Evolutionary conservation across 2,329 filamentous ascomycete genomes (phyloP).

Genomic region (Ophioceras dolichostomum): DNA sequence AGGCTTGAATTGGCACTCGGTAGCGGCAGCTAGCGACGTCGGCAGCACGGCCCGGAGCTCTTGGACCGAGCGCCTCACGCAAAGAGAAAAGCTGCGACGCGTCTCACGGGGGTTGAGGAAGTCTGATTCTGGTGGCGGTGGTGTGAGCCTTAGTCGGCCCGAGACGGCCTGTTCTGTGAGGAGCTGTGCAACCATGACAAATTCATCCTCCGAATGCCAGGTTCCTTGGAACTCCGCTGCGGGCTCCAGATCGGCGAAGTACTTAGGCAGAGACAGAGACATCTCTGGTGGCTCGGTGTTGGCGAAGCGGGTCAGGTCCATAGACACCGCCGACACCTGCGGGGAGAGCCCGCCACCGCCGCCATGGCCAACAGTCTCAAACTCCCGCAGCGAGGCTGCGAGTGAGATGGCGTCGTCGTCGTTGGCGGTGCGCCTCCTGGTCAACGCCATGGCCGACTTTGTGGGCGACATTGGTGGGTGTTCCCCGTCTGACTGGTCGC

Average conservation of each 20-base stretch:
- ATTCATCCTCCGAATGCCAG: constrained; percentile 43
- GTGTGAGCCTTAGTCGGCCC: not conserved
- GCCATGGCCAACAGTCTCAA: constrained; percentile 32
- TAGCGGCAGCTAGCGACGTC: constrained; percentile 27
- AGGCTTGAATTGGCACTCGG: constrained; percentile 29
- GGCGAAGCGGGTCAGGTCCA: constrained; percentile 36
- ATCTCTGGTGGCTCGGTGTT: constrained; percentile 35
- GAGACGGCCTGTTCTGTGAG: constrained; percentile 51
- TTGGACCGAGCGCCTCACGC: constrained; percentile 34
- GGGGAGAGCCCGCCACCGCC: constrained; percentile 30
- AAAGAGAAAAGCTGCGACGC: constrained; percentile 27
- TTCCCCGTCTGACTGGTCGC: constrained; percentile 35
- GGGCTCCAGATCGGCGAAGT: constrained; percentile 49
- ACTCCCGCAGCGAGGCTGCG: constrained; percentile 36
- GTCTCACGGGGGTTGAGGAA: constrained; percentile 12
- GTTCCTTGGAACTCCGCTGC: constrained; percentile 24
- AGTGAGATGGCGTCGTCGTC: constrained; percentile 44
- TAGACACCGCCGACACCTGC: constrained; percentile 30
- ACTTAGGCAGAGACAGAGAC: constrained; percentile 36
- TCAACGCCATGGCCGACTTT: constrained; percentile 29
- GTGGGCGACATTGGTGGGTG: constrained; percentile 35
- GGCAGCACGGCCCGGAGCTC: constrained; percentile 32
- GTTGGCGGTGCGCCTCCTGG: constrained; percentile 21
- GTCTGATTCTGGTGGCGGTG: constrained; percentile 1
- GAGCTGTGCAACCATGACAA: constrained; percentile 56